Percentiles rank a stretch among this genome's conserved stretches.
Evolutionary conservation across 352 stramenopile species (phyloP).

Genomic region (Phytopythium cucurbitacearum): DNA sequence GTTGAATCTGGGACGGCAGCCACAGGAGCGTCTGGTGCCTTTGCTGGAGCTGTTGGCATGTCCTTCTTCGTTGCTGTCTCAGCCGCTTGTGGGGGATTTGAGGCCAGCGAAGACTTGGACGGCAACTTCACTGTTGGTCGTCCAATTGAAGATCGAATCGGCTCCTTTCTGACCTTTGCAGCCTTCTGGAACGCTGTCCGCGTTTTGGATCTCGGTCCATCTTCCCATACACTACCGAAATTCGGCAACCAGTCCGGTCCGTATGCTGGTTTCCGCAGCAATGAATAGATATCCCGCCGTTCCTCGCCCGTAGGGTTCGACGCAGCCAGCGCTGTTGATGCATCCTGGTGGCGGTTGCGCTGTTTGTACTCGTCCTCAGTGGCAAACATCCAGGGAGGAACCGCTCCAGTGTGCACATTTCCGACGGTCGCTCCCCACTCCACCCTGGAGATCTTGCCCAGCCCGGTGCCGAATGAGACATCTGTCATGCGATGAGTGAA

Average conservation of each 20-base stretch:
- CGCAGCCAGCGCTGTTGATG: not conserved
- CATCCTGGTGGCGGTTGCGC: conserved; percentile 30
- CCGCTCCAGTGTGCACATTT: conserved; percentile 60
- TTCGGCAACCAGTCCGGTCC: conserved; percentile 62
- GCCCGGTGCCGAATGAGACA: conserved; percentile 27
- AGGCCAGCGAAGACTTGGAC: not conserved
- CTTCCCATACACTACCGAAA: conserved; percentile 76
- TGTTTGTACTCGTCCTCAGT: conserved; percentile 68
- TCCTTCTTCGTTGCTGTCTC: no score
- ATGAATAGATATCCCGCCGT: conserved; percentile 30
- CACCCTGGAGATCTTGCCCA: conserved; percentile 36
- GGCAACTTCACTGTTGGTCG: not conserved
- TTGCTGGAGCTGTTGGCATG: conserved; percentile 2
- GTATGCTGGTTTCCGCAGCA: conserved; percentile 19
- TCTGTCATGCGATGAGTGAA: conserved; percentile 51
- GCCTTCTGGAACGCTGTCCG: conserved; percentile 45
- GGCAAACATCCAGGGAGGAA: conserved; percentile 74
- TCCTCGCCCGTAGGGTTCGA: not conserved
- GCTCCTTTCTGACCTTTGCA: not conserved
- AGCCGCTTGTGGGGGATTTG: not conserved
- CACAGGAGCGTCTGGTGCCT: conserved; percentile 5
- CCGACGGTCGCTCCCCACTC: conserved; percentile 34
- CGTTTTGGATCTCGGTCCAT: conserved; percentile 53
- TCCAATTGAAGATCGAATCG: no score
- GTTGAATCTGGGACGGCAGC: not conserved